These are phyloP conservation scores for Kewa caespitosa DNA, from an alignment of 179 eudicot genomes.

Conservation along the genomic window DNA sequence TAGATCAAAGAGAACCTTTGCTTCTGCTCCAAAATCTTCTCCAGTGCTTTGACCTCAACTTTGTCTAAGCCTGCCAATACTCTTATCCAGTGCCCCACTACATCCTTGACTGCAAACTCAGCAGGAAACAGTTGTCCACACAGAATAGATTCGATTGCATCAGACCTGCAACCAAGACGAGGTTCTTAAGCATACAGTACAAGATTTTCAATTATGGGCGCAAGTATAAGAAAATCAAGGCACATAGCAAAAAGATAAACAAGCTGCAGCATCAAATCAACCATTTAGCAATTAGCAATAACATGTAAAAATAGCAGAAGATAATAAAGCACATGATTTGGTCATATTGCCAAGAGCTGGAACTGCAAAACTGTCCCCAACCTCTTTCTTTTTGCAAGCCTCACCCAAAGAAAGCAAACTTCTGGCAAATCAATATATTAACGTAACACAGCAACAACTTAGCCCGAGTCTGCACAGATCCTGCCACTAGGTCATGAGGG, in stretches of 20 bases:
- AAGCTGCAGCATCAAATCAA: neutral
- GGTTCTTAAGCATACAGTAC: conserved; percentile 15
- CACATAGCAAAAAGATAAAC: conserved; percentile 1
- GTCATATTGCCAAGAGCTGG: neutral
- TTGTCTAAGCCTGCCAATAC: conserved; percentile 75
- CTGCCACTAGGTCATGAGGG: neutral
- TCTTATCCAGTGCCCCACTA: conserved; percentile 66
- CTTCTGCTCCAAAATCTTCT: conserved; percentile 95
- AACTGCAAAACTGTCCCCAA: neutral
- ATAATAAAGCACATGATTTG: neutral
- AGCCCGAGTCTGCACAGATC: no score
- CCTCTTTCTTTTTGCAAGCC: no score
- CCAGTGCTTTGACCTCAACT: conserved; percentile 92
- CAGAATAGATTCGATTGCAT: conserved; percentile 67
- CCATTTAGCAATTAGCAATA: neutral
- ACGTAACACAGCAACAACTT: no score
- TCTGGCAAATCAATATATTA: no score
- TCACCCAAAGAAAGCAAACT: no score
- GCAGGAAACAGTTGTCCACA: conserved; percentile 65
- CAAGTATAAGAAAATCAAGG: neutral
- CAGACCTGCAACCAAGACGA: conserved; percentile 65
- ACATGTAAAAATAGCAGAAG: neutral
- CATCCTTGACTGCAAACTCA: conserved; percentile 64
- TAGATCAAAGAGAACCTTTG: conserved; percentile 62
- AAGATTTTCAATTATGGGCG: neutral